Evolutionary conservation across 768 basidiomycete species (phyloP), one percentile per base, ranked within the genome.

Genomic region (Mycena filopes): DNA sequence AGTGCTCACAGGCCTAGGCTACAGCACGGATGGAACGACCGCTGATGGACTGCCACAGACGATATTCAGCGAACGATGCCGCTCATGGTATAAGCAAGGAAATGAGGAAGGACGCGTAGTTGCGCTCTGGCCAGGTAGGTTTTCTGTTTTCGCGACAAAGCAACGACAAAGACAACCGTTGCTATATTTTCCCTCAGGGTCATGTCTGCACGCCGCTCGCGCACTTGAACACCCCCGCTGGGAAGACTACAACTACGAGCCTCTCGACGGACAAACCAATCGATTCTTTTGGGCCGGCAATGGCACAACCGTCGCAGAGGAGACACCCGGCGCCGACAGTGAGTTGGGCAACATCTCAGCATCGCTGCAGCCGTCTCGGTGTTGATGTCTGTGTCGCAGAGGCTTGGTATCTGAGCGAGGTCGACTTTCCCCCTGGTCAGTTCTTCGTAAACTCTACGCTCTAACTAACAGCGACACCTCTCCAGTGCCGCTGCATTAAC

Each of bases 31-130:
- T 9, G 5, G 36, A 10, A 36, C 20, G 20, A 10, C n/a, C 25
- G 20, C 31, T 47, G 16, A 53, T 16, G 29, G 29, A 2, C 3
- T 21, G 10, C n/a, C n/a, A n/a, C 56, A 88, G 85, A 88, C 86
- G 5, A 86, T 89, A 3, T 89, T 84, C 71, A 80, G 83, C 40
- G 80, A 83, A 50, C 84, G 84, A 66, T 89, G 88, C 67, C 77
- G 82, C 16, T 86, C 86, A 33, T 91, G 89, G 88, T 90, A 89
- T 71, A 89, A 89, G 71, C 78, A 76, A 43, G 87, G 87, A 6
- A 84, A 83, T 65, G 83, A 84, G 65, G 85, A 87, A 73, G 88
- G 89, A 2, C 81, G 85, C 2, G 77, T 89, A 10, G 81, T 83
- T 25, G 87, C 80, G 1, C 77, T 90, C 9, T 90, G 86, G 86